Evolutionary conservation across 768 basidiomycete species (phyloP), one percentile per base, ranked within the genome.

Genomic region (Lyophyllum semitale): DNA sequence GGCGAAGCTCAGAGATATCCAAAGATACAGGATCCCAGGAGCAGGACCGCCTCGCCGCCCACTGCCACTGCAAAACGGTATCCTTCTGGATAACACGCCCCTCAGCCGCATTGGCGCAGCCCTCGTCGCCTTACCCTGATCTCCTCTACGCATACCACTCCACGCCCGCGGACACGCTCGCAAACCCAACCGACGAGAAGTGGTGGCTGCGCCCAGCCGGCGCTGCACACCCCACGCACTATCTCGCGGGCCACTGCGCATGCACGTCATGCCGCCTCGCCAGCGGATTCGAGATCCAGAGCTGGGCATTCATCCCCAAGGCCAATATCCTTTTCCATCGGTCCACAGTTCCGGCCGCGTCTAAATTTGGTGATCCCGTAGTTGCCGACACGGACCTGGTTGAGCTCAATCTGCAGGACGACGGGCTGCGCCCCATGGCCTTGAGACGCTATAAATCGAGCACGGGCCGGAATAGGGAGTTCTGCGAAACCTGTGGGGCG

Each of bases 401-500:
- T n/a, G 38, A 59, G 25, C 40, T 65, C 3, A 48, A 61, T 4
- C 43, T 65, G 1, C 55, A 52, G 15, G 44, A 60, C 23, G 54
- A 38, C 27, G 47, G n/a, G 3, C 40, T 42, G 18, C 51, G 65
- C 13, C 66, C 68, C 1, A 57, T 56, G 18, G 66, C 61, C 3
- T 54, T 72, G 26, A 59, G 55, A 32, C 64, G 57, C n/a, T 71
- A 68, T 53, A 41, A 44, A 11, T 63, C 65, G 4, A 67, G 63
- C 30, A 48, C 57, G 4, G 66, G 69, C 4, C 38, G 57, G 15
- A 62, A 63, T 44, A 56, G 68, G 18, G 69, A 70, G 49, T 72
- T 67, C 33, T 71, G 70, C 53, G 52, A 52, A 7, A 70, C 62
- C 1, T 73, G 70, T 46, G 70, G 71, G 15, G 69, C 70, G 12